Evolutionary conservation across 768 basidiomycete genomes (phyloP), one percentile per base, ranked within the genome.

Genomic region (Cystobasidium onofrii): DNA sequence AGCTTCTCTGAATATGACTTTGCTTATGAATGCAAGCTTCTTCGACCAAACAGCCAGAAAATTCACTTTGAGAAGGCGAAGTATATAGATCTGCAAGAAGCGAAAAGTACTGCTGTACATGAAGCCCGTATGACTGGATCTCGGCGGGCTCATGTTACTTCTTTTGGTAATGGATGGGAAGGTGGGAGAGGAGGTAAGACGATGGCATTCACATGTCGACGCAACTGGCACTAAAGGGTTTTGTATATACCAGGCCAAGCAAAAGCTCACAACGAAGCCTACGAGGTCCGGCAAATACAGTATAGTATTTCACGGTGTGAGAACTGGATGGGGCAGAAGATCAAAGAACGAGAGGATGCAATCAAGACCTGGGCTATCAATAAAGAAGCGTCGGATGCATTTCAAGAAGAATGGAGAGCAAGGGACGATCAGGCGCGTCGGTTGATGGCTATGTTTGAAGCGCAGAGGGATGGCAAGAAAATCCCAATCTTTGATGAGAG

Each of bases 141-240:
- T 9, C 29, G 57, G 17, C 25, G 57, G 15, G 23, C 57, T 2
- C 57, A 20, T 27, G 57, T 60, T 4, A 34, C 25, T 6, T 27
- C 57, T 4, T 60, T 27, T 60, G 57, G 57, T 6, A 60, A 27
- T 29, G 57, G 57, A 60, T 60, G 57, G 57, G 57, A 60, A 60
- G 29, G 57, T 29, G 33, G 57, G 10, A 20, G 9, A 9, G 18
- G 18, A 12, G 57, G 57, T 60, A 29, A 15, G 57, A 15, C n/a
- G 18, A 9, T 7, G 18, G 41, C 41, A n/a, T n/a, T n/a, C n/a
- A n/a, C n/a, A n/a, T n/a, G n/a, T n/a, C n/a, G n/a, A n/a, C n/a
- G n/a, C n/a, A n/a, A n/a, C n/a, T n/a, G n/a, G n/a, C n/a, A n/a
- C n/a, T n/a, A n/a, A n/a, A n/a, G n/a, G n/a, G n/a, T n/a, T n/a